Percentiles rank a stretch among this genome's conserved stretches.
phyloP scores from a whole-genome alignment of 345 rosid species.

The Anacardium occidentale region DNA sequence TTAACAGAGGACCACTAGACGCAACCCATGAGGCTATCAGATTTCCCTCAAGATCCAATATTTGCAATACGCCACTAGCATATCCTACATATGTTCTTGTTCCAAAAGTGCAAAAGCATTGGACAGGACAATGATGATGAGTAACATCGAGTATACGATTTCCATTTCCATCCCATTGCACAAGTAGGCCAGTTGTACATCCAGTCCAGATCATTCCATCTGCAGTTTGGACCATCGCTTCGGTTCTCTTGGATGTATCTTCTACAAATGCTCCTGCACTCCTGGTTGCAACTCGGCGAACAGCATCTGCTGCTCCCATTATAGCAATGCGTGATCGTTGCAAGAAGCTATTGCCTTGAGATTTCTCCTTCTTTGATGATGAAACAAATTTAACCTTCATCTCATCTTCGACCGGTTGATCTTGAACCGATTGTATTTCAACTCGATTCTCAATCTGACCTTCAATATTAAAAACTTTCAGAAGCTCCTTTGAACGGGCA shows the following conservation, averaged over 20 bases:
- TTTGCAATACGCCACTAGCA: constrained; percentile 80
- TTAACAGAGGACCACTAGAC: constrained; percentile 77
- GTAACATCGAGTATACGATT: constrained; percentile 71
- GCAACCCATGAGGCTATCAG: constrained; percentile 77
- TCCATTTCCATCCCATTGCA: constrained; percentile 93
- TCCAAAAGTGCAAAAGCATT: constrained; percentile 83
- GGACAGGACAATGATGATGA: constrained; percentile 70
- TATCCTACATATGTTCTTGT: constrained; percentile 79
- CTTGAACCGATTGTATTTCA: constrained; percentile 54
- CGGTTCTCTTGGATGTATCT: constrained; percentile 70
- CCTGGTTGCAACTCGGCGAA: constrained; percentile 86
- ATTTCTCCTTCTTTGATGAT: constrained; percentile 81
- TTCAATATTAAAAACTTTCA: constrained; percentile 82
- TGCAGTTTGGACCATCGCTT: constrained; percentile 67
- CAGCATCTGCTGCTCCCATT: constrained; percentile 99
- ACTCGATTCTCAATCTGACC: constrained; percentile 86
- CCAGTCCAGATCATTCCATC: constrained; percentile 98
- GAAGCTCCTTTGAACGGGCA: constrained; percentile 88
- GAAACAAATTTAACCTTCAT: constrained; percentile 73
- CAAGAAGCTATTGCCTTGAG: constrained; percentile 66
- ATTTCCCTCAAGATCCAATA: constrained; percentile 83
- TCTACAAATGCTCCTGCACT: constrained; percentile 80
- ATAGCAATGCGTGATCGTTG: constrained; percentile 98
- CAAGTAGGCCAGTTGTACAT: constrained; percentile 76
- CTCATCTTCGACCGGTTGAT: constrained; percentile 74